Conservation (phyloP, 2,329 filamentous ascomycete genomes). For the Tolypocladium cylindrosporum region DNA sequence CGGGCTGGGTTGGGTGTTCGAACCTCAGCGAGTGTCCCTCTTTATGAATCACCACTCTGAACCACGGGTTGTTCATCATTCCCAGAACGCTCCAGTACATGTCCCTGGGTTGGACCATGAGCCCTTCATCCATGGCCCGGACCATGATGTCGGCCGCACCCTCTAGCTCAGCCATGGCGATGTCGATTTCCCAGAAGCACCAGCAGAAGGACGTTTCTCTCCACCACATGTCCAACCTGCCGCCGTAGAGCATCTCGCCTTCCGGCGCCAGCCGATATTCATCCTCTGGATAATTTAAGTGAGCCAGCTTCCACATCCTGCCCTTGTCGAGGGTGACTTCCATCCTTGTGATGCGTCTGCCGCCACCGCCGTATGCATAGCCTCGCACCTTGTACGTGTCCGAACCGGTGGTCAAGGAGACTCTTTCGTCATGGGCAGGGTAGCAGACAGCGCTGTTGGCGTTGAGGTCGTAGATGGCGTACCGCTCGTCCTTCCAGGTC, state of each 20-base stretch:
- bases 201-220: conserved; percentile 79
- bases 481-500: conserved; percentile 82
- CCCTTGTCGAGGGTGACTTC: conserved; percentile 80
- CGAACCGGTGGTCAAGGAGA: conserved; percentile 38
- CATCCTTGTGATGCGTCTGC: conserved; percentile 70
- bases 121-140: conserved; percentile 79
- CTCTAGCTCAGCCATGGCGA: conserved; percentile 52
- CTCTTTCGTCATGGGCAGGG: conserved; percentile 65
- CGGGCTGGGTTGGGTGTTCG: conserved; percentile 81
- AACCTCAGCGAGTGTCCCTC: conserved; percentile 57
- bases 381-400: conserved; percentile 58
- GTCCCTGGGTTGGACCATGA: conserved; percentile 79
- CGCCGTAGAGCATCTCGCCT: conserved; percentile 59
- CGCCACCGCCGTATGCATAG: conserved; percentile 84
- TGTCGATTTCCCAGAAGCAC: conserved; percentile 79
- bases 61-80: conserved; percentile 99
- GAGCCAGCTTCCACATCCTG: conserved; percentile 66
- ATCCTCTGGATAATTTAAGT: conserved; percentile 78
- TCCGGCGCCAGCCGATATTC: conserved; percentile 57
- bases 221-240: conserved; percentile 70
- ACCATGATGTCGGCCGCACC: conserved; percentile 65
- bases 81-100: conserved; percentile 95
- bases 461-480: conserved; percentile 87
- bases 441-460: conserved; percentile 75
- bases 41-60: conserved; percentile 64